Evolutionary conservation across 345 rosid genomes (phyloP), one percentile per base, ranked within the genome.

Genomic region (Lagerstroemia speciosa): DNA sequence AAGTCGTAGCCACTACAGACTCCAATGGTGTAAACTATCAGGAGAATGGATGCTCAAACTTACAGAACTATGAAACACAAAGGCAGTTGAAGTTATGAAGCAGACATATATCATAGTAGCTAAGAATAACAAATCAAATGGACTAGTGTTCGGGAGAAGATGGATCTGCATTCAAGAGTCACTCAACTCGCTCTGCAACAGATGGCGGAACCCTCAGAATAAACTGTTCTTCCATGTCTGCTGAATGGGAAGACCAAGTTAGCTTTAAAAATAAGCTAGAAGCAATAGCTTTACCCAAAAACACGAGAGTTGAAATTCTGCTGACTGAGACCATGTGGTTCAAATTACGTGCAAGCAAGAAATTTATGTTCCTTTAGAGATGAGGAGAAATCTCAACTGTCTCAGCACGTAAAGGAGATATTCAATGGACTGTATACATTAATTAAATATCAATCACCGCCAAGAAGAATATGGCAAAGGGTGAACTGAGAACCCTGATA

Each of bases 151-250:
- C 96, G 33, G 85, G 71, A 73, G 86, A 72, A 77, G 95, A 80
- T 27, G 83, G 83, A 22, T 71, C 89, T 46, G 83, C 92, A 46
- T 84, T 85, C 77, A 94, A 81, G 48, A 89, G 91, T 4, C 78
- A 79, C 70, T 91, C 90, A 72, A 94, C 78, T 64, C 81, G 80
- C 83, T 89, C 98, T 1, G 96, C 91, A 70, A 89, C 81, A 34
- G 97, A 88, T 62, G 90, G 90, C 15, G 99, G 96, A 76, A 94
- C 96, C 79, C 98, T 84, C 65, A 94, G 88, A 74, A 94, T 81
- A 78, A 94, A 89, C 68, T 89, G 98, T 72, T 94, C 99, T 77
- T 94, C 99, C 99, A 91, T 88, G 36, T 73, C 79, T 64, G 71
- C 40, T 68, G 24, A 15, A n/a, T 34, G 17, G 14, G 9, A 33